phyloP scores from a whole-genome alignment of 2,329 filamentous ascomycete species.

The Mollisiaceae sp. region DNA sequence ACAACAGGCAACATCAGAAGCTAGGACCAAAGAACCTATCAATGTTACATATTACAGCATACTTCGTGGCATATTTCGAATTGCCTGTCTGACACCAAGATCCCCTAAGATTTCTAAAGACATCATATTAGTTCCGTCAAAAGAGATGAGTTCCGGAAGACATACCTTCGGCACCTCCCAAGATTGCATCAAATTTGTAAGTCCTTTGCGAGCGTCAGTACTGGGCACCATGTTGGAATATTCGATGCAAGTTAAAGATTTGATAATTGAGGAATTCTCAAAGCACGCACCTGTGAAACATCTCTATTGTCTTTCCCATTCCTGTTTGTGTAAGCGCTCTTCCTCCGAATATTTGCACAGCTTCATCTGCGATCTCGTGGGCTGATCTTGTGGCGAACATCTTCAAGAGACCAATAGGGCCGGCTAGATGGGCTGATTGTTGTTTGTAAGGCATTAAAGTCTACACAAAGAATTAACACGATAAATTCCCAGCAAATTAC shows the following conservation, averaged over 20 bases:
- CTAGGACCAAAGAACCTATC: too few species aligned
- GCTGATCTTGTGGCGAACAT: slow-evolving; percentile 76
- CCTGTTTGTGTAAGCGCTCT: slow-evolving; percentile 79
- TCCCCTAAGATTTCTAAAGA: slow-evolving; percentile 73
- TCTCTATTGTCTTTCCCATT: slow-evolving; percentile 83
- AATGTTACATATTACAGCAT: slow-evolving; percentile 60
- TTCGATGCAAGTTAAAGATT: too few species aligned
- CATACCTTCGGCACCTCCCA: slow-evolving; percentile 73
- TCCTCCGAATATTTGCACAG: slow-evolving; percentile 86
- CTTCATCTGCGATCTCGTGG: slow-evolving; percentile 83
- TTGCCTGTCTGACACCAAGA: slow-evolving; percentile 81
- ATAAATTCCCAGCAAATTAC: too few species aligned
- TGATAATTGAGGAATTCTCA: too few species aligned
- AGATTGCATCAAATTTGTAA: slow-evolving; percentile 74
- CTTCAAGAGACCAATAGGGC: slow-evolving; percentile 83
- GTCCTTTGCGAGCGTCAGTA: slow-evolving; percentile 19
- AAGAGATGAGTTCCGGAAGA: neutral
- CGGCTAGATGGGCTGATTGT: slow-evolving; percentile 76
- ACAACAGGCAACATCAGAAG: too few species aligned
- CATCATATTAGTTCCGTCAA: slow-evolving; percentile 15
- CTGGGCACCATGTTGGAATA: neutral
- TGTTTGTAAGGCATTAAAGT: slow-evolving; percentile 80
- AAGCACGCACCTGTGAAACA: slow-evolving; percentile 67
- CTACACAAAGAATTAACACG: too few species aligned
- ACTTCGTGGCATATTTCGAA: slow-evolving; percentile 83